A percentile compares a stretch with the other conserved stretches of the same genome.
Evolutionary conservation across 495 filamentous ascomycete species (phyloP).

Genomic region (Tuber calosporum): DNA sequence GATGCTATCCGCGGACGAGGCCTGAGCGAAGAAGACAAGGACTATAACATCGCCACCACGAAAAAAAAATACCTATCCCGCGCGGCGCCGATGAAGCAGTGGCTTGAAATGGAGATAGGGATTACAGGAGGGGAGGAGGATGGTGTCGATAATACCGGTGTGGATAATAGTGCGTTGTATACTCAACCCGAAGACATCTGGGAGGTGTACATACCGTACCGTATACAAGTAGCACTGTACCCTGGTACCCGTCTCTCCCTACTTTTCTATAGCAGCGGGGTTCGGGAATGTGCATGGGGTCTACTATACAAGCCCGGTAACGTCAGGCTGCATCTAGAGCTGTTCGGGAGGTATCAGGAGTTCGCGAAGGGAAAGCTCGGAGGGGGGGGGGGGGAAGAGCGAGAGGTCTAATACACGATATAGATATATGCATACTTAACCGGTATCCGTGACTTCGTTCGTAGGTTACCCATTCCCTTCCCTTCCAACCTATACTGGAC

Average conservation of each 20-base stretch:
- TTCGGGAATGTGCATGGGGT: slow-evolving; percentile 99
- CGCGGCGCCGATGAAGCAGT: slow-evolving; percentile 89
- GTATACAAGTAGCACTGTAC: no score
- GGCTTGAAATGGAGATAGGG: slow-evolving; percentile 97
- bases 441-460: slow-evolving; percentile 86
- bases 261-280: slow-evolving; percentile 95
- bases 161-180: slow-evolving; percentile 88
- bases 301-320: slow-evolving; percentile 98
- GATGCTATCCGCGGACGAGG: slow-evolving; percentile 84
- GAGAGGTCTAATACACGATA: not conserved
- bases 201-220: no score
- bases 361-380: slow-evolving; percentile 68
- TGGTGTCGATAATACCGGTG: slow-evolving; percentile 74
- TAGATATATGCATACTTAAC: slow-evolving; percentile 59
- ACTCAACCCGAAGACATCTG: slow-evolving; percentile 94
- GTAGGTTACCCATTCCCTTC: slow-evolving; percentile 12
- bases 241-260: slow-evolving; percentile 69
- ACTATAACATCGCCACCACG: slow-evolving; percentile 84
- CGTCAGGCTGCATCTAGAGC: slow-evolving; percentile 85
- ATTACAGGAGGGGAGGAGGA: slow-evolving; percentile 95
- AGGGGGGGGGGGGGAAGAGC: slow-evolving; percentile 56
- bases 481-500: not conserved
- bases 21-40: slow-evolving; percentile 75
- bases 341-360: slow-evolving; percentile 86
- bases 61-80: slow-evolving; percentile 82